phyloP scores from a whole-genome alignment of 75 land plant species.

The Larix kaempferi region DNA sequence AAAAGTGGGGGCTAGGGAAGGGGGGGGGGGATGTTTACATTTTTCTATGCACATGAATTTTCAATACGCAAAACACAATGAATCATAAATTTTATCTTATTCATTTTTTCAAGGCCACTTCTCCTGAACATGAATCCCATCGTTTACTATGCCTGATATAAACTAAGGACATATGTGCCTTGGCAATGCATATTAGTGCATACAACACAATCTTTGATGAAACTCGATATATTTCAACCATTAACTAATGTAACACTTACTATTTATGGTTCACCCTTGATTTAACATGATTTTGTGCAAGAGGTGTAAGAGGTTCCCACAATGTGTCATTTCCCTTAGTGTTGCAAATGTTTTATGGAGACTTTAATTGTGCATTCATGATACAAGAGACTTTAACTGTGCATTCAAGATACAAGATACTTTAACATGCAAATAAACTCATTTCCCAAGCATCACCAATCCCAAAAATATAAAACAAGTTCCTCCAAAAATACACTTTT shows the following conservation, averaged over 20 bases:
- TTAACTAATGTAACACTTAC: background rate
- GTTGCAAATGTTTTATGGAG: background rate
- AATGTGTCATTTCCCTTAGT: slow-evolving; percentile 4
- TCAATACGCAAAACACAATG: too few species aligned
- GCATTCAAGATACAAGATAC: too few species aligned
- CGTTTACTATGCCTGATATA: background rate
- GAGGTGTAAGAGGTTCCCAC: background rate
- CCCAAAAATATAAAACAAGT: background rate
- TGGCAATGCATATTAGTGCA: background rate
- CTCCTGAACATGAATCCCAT: background rate
- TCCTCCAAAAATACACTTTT: background rate
- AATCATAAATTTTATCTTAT: too few species aligned
- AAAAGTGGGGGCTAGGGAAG: too few species aligned
- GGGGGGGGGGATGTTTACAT: too few species aligned
- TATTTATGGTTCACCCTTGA: slow-evolving; percentile 1
- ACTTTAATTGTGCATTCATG: background rate
- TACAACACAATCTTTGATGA: too few species aligned
- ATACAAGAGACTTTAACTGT: background rate
- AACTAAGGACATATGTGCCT: background rate
- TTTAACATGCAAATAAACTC: background rate
- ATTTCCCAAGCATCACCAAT: background rate
- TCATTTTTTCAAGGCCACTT: background rate
- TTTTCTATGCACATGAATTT: too few species aligned
- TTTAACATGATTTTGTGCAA: background rate
- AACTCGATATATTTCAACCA: background rate